Evolutionary conservation across 176 grass and related monocot species (phyloP).

Genomic region (Miscanthus lutarioriparius): DNA sequence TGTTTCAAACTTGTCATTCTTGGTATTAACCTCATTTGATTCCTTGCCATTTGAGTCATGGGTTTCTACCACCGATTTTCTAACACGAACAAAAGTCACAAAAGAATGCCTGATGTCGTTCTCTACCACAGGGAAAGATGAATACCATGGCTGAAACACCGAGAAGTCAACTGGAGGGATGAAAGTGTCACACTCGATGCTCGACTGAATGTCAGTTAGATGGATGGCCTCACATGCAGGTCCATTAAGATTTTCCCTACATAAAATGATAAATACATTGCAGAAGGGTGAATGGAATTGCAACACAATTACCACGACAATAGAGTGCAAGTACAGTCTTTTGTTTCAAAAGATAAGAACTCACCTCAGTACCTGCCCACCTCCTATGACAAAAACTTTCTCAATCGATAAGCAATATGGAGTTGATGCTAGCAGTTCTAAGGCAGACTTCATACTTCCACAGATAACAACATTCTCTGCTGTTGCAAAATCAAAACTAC

Average conservation of each 20-base stretch:
- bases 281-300: slow-evolving; percentile 18
- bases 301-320: neutral
- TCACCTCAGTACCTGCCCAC: slow-evolving; percentile 74
- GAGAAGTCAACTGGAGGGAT: slow-evolving; percentile 62
- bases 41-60: slow-evolving; percentile 41
- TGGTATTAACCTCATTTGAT: slow-evolving; percentile 17
- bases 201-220: slow-evolving; percentile 67
- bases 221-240: slow-evolving; percentile 78
- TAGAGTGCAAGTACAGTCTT: neutral
- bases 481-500: slow-evolving; percentile 72
- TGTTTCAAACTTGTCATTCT: slow-evolving; percentile 64
- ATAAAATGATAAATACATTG: slow-evolving; percentile 17
- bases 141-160: slow-evolving; percentile 78
- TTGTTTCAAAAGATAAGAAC: slow-evolving; percentile 25
- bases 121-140: slow-evolving; percentile 72
- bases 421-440: slow-evolving; percentile 63
- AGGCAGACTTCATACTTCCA: slow-evolving; percentile 67
- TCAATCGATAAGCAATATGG: slow-evolving; percentile 82
- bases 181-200: slow-evolving; percentile 65
- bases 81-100: slow-evolving; percentile 62
- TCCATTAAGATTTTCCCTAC: slow-evolving; percentile 68
- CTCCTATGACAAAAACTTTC: slow-evolving; percentile 82
- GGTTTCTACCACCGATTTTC: slow-evolving; percentile 39
- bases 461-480: slow-evolving; percentile 72
- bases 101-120: slow-evolving; percentile 77